Percentiles rank a stretch among this genome's conserved stretches.
phyloP scores from a whole-genome alignment of 495 filamentous ascomycete genomes.

The Penicillium coprophilum region DNA sequence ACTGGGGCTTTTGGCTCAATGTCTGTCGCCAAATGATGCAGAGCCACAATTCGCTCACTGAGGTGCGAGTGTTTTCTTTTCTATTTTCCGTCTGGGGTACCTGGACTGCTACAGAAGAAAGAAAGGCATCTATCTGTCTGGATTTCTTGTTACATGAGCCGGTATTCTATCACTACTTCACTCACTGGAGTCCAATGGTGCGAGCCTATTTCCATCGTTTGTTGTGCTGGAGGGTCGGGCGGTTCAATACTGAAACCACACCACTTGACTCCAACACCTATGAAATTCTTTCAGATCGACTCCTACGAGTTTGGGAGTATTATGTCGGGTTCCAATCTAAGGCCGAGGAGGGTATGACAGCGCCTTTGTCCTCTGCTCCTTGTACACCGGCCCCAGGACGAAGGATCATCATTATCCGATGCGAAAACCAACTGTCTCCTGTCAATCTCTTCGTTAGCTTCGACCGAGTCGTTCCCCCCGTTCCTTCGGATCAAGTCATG shows the following conservation, averaged over 20 bases:
- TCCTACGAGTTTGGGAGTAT: slow-evolving; percentile 74
- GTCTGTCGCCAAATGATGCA: slow-evolving; percentile 80
- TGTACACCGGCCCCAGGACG: slow-evolving; percentile 89
- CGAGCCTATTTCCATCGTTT: slow-evolving; percentile 93
- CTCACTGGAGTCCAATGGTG: slow-evolving; percentile 98
- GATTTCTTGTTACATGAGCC: slow-evolving; percentile 78
- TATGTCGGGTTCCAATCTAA: slow-evolving; percentile 70
- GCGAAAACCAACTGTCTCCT: slow-evolving; percentile 66
- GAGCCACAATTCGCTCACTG: slow-evolving; percentile 92
- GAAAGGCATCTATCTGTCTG: slow-evolving; percentile 71
- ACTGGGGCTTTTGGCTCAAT: slow-evolving; percentile 89
- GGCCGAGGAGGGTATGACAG: slow-evolving; percentile 53
- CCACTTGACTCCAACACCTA: slow-evolving; percentile 72
- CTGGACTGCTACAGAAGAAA: slow-evolving; percentile 61
- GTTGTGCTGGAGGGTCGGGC: slow-evolving; percentile 86
- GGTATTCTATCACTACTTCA: slow-evolving; percentile 82
- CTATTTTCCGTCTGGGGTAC: slow-evolving; percentile 79
- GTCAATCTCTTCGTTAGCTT: slow-evolving; percentile 62
- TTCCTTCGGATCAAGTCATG: slow-evolving; percentile 37
- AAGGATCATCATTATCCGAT: slow-evolving; percentile 86
- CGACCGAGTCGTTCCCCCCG: slow-evolving; percentile 56
- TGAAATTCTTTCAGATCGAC: slow-evolving; percentile 62
- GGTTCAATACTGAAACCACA: slow-evolving; percentile 68
- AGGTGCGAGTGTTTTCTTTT: slow-evolving; percentile 85
- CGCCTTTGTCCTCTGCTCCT: slow-evolving; percentile 69